Evolutionary conservation across 139 green algal genomes (phyloP), one percentile per base, ranked within the genome.

Genomic region (Eudorina sp.): DNA sequence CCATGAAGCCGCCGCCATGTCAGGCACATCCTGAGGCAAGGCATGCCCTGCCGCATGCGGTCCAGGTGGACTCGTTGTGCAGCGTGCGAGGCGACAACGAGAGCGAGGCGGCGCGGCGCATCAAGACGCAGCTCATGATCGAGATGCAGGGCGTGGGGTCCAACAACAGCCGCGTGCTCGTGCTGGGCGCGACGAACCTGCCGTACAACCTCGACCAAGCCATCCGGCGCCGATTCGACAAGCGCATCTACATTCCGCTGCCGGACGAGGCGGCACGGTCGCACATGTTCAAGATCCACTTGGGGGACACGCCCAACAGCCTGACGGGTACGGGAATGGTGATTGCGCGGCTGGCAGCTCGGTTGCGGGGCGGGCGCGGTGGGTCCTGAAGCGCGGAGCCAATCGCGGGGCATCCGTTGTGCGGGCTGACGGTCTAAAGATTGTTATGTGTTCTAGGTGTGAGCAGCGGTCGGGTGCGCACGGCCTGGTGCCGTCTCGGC

Each of bases 71-170:
- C 89, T 96, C 95, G 11, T 92, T 99, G 62, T 98, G 95, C 89
- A 96, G 93, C 87, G 90, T 93, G 5, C 94, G 98, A 31, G 97
- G 98, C 8, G 96, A 98, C 79, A 94, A 94, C 40, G 98, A 99
- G 93, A 97, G 93, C 74, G 98, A 99, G 93, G 97, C 98, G 4
- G 97, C 97, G 8, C 91, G 98, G 29, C 94, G 98, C 78, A 99
- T 99, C 93, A 99, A 99, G 92, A 99, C 98, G 16, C 98, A 99
- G 95, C 97, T 99, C 80, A 95, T 99, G 92, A 96, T 99, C 70
- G 97, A 99, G 90, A 99, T 99, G 94, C 95, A 98, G 92, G 91
- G 88, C 23, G 91, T 95, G n/a, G 89, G 89, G 60, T 89, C 75
- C 38, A 92, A 92, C 84, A 95, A 94, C 85, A 92, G 23, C 81